Evolutionary conservation across 306 rosid genomes (phyloP).

Genomic region (Cucurbita ficifolia): DNA sequence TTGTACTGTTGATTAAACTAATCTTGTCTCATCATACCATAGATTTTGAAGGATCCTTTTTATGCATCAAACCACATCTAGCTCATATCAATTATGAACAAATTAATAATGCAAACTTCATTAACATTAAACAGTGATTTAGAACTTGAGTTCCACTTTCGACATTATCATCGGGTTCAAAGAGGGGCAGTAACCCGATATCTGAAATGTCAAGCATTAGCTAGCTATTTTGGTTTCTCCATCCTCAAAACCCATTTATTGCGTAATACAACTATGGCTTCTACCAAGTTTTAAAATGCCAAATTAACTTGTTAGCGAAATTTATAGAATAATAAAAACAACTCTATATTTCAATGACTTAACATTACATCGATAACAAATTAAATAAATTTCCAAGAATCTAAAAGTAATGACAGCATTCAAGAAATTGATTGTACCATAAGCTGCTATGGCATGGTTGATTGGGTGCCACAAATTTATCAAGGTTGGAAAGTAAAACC

Average conservation of each 20-base stretch:
- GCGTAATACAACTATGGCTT: not conserved
- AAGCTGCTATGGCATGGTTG: constrained; percentile 21
- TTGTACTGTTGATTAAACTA: not conserved
- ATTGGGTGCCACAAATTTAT: constrained; percentile 22
- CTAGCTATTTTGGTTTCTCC: not conserved
- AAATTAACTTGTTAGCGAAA: not conserved
- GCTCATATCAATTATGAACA: not conserved
- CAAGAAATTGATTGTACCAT: constrained; percentile 11
- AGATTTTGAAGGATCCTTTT: not conserved
- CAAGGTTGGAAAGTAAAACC: constrained; percentile 22
- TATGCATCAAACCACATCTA: not conserved
- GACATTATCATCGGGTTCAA: not conserved
- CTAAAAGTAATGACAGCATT: not conserved
- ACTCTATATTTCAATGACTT: not conserved
- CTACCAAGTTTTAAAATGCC: not conserved
- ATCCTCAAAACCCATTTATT: not conserved
- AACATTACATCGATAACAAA: not conserved
- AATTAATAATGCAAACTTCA: not conserved
- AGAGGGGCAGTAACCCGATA: not conserved
- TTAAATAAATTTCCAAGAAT: not conserved
- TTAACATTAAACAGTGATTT: not conserved
- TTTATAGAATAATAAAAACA: not conserved
- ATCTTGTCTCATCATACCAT: not conserved
- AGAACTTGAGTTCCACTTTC: not conserved
- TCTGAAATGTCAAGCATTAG: not conserved